Percentiles rank a stretch among this genome's conserved stretches.
phyloP scores from a whole-genome alignment of 331 rosid genomes.

The Malus hybrid region DNA sequence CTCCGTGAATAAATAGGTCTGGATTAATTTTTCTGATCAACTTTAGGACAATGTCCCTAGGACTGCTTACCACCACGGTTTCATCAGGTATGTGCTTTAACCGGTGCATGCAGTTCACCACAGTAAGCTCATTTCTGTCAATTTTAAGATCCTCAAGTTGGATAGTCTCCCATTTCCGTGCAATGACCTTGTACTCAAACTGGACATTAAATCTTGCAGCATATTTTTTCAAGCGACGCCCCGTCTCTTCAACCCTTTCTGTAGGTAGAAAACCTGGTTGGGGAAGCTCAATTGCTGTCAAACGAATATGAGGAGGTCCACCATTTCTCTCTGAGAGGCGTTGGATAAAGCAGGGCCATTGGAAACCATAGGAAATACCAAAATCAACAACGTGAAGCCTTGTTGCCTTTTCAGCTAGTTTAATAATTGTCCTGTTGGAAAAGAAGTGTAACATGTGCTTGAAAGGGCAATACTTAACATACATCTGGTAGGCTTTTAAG shows the following conservation, averaged over 20 bases:
- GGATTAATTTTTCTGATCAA: constrained; percentile 28
- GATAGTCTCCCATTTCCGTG: constrained; percentile 32
- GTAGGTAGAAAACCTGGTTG: constrained; percentile 26
- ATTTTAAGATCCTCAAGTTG: constrained; percentile 20
- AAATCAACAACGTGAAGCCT: neutral
- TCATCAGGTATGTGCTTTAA: constrained; percentile 25
- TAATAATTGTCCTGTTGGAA: neutral
- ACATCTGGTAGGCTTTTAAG: constrained; percentile 14
- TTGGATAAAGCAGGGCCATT: neutral
- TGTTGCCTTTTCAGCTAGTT: neutral
- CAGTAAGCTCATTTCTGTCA: constrained; percentile 12
- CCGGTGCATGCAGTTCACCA: constrained; percentile 21
- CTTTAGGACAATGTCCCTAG: constrained; percentile 16
- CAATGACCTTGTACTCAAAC: constrained; percentile 16
- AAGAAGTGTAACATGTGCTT: neutral
- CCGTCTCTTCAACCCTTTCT: constrained; percentile 19
- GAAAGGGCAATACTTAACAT: constrained; percentile 22
- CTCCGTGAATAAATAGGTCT: constrained; percentile 21
- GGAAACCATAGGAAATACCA: neutral
- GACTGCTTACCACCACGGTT: constrained; percentile 16
- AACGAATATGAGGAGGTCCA: constrained; percentile 25
- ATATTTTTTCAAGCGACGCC: constrained; percentile 18
- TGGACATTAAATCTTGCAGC: constrained; percentile 24
- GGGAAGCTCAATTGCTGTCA: constrained; percentile 32
- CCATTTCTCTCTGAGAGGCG: neutral